A percentile compares a stretch with the other conserved stretches of the same genome.
Evolutionary conservation across 257 asterid species (phyloP).

Genomic region (Salvia hispanica): DNA sequence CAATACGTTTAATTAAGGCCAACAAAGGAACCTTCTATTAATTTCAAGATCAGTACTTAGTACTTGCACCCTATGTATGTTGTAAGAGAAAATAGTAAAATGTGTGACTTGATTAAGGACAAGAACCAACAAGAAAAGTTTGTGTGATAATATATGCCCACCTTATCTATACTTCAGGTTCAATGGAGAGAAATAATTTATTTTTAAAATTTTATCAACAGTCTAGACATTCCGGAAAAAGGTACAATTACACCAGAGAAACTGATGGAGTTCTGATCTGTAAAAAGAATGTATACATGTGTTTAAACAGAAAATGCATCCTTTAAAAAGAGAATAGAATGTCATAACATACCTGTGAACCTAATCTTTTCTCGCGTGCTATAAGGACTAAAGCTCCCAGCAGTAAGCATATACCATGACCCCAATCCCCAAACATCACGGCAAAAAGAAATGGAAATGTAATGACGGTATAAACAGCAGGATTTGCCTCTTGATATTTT

Average conservation of each 20-base stretch:
- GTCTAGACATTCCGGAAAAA: too few species aligned
- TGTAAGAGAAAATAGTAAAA: background rate
- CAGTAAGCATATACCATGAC: conserved; percentile 89
- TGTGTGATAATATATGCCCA: background rate
- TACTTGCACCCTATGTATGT: conserved; percentile 13
- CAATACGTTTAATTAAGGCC: background rate
- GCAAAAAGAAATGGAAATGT: conserved; percentile 98
- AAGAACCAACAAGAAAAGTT: background rate
- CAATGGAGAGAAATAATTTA: conserved; percentile 1
- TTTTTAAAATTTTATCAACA: background rate
- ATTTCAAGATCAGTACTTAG: conserved; percentile 12
- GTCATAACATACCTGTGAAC: conserved; percentile 67
- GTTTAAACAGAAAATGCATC: conserved; percentile 3
- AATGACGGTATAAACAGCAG: conserved; percentile 79
- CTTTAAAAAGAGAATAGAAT: background rate
- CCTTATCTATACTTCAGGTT: conserved; percentile 12
- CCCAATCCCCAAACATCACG: conserved; percentile 99
- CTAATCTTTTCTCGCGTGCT: conserved; percentile 72
- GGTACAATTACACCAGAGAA: too few species aligned
- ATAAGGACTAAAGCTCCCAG: conserved; percentile 79
- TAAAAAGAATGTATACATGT: background rate
- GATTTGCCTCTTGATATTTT: conserved; percentile 89
- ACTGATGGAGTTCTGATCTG: too few species aligned
- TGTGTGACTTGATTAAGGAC: conserved; percentile 6
- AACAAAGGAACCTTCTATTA: background rate